Conservation (phyloP, 345 rosid genomes). For the Sonneratia alba region DNA sequence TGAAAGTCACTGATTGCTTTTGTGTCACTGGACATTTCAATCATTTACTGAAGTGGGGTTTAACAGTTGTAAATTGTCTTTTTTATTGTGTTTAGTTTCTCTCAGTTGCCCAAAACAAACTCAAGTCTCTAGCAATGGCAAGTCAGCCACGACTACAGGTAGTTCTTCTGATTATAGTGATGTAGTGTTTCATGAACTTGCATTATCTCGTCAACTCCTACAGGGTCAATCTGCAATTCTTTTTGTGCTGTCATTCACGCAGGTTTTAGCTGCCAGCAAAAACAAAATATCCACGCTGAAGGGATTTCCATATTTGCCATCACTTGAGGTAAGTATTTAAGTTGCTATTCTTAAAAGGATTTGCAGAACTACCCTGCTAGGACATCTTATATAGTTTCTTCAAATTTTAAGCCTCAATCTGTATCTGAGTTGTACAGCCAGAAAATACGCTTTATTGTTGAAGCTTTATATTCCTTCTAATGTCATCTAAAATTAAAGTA, state of each 20-base stretch:
- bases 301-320: constrained; percentile 84
- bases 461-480: background rate
- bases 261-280: constrained; percentile 98
- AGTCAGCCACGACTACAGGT: constrained; percentile 98
- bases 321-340: constrained; percentile 62
- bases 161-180: constrained; percentile 10
- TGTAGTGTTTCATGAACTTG: background rate
- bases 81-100: constrained; percentile 50
- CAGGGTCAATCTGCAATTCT: background rate
- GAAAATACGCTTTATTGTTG: background rate
- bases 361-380: background rate
- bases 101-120: constrained; percentile 93
- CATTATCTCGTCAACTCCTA: background rate
- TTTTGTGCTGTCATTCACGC: constrained; percentile 4
- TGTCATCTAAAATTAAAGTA: background rate
- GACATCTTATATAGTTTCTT: background rate
- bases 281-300: constrained; percentile 84
- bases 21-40: constrained; percentile 1
- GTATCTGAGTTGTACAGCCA: background rate
- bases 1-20: constrained; percentile 2
- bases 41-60: background rate
- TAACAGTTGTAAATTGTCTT: background rate
- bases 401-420: background rate
- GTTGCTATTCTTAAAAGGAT: constrained; percentile 4
- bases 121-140: constrained; percentile 94